Conservation (phyloP, 176 grass and related monocot species). For the Tillandsia leiboldiana region DNA sequence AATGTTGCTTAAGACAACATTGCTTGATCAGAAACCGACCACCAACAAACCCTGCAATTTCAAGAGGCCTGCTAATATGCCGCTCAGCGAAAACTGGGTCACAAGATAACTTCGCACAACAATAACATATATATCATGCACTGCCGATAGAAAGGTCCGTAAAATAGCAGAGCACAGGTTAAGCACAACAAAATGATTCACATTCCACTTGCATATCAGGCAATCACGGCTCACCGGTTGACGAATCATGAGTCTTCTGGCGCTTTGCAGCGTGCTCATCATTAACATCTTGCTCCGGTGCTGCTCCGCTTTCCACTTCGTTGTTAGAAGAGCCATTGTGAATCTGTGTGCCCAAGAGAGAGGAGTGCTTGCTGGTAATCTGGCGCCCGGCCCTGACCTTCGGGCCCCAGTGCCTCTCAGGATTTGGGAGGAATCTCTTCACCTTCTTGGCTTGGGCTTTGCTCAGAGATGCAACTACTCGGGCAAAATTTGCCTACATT, state of each 20-base stretch:
- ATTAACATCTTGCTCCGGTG: conserved; percentile 5
- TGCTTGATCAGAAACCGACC: too few species aligned
- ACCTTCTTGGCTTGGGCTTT: conserved; percentile 76
- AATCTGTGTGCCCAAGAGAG: conserved; percentile 52
- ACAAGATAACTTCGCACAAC: too few species aligned
- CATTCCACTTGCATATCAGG: too few species aligned
- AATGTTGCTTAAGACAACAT: too few species aligned
- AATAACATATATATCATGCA: too few species aligned
- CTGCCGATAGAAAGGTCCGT: too few species aligned
- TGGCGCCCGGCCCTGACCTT: conserved; percentile 79
- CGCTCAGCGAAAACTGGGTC: too few species aligned
- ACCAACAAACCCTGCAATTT: too few species aligned
- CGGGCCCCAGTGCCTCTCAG: conserved; percentile 81
- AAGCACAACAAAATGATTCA: too few species aligned
- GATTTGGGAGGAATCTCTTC: conserved; percentile 86
- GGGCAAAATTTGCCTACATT: conserved; percentile 69
- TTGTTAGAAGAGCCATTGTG: conserved; percentile 28
- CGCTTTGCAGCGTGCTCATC: conserved; percentile 43
- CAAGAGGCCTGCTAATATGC: too few species aligned
- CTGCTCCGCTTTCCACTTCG: conserved; percentile 22
- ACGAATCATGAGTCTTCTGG: conserved; percentile 38
- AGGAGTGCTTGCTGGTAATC: conserved; percentile 81
- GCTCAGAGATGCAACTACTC: conserved; percentile 59
- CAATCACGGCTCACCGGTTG: conserved; percentile 31
- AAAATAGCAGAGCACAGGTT: too few species aligned